Evolutionary conservation across 2,329 filamentous ascomycete genomes (phyloP).

Genomic region (Fusarium sp.): DNA sequence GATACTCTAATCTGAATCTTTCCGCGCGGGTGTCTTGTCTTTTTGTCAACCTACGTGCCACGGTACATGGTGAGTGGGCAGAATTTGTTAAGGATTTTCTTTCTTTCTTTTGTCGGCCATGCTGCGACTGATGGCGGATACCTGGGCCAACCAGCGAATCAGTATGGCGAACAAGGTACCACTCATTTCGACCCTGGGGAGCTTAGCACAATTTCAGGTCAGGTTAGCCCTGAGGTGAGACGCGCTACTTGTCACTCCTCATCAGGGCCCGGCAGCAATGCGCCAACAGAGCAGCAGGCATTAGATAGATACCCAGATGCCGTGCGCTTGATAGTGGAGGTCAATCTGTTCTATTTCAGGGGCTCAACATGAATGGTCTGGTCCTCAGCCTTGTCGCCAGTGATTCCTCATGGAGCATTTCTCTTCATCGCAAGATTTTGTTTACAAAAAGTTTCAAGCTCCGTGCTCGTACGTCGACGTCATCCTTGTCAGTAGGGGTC

Average conservation of each 20-base stretch:
- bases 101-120: slow-evolving; percentile 13
- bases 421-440: neutral
- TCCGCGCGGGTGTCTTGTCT: neutral
- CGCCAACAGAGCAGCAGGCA: slow-evolving; percentile 16
- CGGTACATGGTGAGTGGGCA: slow-evolving; percentile 21
- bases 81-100: slow-evolving; percentile 28
- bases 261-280: slow-evolving; percentile 5
- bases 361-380: slow-evolving; percentile 7
- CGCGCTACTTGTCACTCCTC: slow-evolving; percentile 33
- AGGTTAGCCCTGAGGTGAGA: slow-evolving; percentile 31
- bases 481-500: slow-evolving; percentile 7
- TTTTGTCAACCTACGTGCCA: no score
- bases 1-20: neutral
- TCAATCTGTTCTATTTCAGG: slow-evolving; percentile 17
- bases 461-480: slow-evolving; percentile 12
- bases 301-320: slow-evolving; percentile 6
- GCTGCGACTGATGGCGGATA: slow-evolving; percentile 13
- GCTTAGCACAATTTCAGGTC: slow-evolving; percentile 30
- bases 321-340: slow-evolving; percentile 8
- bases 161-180: slow-evolving; percentile 20
- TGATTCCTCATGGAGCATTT: neutral
- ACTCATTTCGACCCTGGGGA: slow-evolving; percentile 1
- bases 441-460: neutral
- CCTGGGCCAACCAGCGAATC: neutral
- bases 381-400: slow-evolving; percentile 24